These are phyloP conservation scores for Cotoneaster glaucophyllus DNA, from an alignment of 306 rosid genomes.

Conservation along the genomic window DNA sequence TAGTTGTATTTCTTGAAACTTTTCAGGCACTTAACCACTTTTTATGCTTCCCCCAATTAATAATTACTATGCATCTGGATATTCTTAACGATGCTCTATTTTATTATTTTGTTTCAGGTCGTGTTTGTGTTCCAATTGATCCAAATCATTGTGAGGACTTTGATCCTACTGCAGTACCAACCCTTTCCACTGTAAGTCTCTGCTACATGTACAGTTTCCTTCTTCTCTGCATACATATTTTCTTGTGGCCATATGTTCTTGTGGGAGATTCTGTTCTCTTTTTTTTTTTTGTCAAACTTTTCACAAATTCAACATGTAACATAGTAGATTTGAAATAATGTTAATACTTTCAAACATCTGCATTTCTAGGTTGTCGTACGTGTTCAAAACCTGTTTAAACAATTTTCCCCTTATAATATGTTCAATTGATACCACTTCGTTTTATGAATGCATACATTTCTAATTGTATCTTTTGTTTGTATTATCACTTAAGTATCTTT, in stretches of 20 bases:
- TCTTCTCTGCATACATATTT: neutral
- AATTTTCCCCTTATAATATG: neutral
- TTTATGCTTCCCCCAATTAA: neutral
- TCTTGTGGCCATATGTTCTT: neutral
- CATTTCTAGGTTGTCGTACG: neutral
- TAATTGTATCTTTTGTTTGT: neutral
- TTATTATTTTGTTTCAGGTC: slow-evolving; percentile 43
- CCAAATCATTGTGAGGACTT: slow-evolving; percentile 72
- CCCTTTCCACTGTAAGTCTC: slow-evolving; percentile 55
- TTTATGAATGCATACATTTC: neutral
- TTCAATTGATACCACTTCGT: neutral
- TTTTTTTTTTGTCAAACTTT: neutral
- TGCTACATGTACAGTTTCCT: slow-evolving; percentile 3
- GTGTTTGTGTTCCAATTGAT: slow-evolving; percentile 77
- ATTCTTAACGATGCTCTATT: slow-evolving; percentile 10
- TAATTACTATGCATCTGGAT: neutral
- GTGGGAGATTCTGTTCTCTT: neutral
- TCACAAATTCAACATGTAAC: neutral
- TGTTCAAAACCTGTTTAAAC: neutral
- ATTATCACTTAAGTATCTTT: neutral
- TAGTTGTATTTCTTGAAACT: neutral
- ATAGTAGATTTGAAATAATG: neutral
- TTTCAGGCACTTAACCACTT: neutral
- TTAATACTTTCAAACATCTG: neutral
- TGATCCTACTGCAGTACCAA: slow-evolving; percentile 79